phyloP scores from a whole-genome alignment of 2,329 filamentous ascomycete genomes.

The Alternaria gaisen region DNA sequence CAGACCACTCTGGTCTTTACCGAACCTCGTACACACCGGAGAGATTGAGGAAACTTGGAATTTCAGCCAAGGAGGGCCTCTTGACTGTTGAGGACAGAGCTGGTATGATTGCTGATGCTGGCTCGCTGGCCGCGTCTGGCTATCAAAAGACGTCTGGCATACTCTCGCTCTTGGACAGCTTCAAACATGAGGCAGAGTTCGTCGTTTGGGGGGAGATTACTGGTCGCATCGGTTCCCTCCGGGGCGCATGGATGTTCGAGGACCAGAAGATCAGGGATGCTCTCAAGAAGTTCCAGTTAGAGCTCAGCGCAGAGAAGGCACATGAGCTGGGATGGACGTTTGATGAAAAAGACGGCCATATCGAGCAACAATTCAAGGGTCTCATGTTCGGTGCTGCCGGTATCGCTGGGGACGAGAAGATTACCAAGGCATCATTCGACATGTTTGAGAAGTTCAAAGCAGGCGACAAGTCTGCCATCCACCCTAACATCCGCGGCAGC shows the following conservation, averaged over 20 bases:
- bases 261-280: slow-evolving; percentile 76
- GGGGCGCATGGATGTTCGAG: slow-evolving; percentile 89
- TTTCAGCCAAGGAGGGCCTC: slow-evolving; percentile 81
- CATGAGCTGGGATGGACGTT: slow-evolving; percentile 92
- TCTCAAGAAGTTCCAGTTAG: slow-evolving; percentile 82
- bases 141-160: slow-evolving; percentile 94
- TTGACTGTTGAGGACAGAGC: slow-evolving; percentile 89
- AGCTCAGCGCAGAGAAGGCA: slow-evolving; percentile 79
- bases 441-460: slow-evolving; percentile 88
- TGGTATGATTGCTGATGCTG: slow-evolving; percentile 90
- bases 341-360: slow-evolving; percentile 82
- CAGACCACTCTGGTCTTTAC: slow-evolving; percentile 92
- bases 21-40: slow-evolving; percentile 87
- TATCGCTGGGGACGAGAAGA: slow-evolving; percentile 77
- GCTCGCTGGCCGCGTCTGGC: slow-evolving; percentile 85
- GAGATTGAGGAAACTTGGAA: slow-evolving; percentile 84
- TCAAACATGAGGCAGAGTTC: slow-evolving; percentile 82
- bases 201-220: slow-evolving; percentile 96
- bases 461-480: slow-evolving; percentile 82
- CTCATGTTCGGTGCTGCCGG: slow-evolving; percentile 88
- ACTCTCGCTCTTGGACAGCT: slow-evolving; percentile 83
- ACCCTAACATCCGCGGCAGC: slow-evolving; percentile 88
- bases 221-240: slow-evolving; percentile 78
- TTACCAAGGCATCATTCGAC: slow-evolving; percentile 82
- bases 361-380: slow-evolving; percentile 93